Base-by-base conservation (phyloP, 306 rosid species). In the Castanospermum australe region DNA sequence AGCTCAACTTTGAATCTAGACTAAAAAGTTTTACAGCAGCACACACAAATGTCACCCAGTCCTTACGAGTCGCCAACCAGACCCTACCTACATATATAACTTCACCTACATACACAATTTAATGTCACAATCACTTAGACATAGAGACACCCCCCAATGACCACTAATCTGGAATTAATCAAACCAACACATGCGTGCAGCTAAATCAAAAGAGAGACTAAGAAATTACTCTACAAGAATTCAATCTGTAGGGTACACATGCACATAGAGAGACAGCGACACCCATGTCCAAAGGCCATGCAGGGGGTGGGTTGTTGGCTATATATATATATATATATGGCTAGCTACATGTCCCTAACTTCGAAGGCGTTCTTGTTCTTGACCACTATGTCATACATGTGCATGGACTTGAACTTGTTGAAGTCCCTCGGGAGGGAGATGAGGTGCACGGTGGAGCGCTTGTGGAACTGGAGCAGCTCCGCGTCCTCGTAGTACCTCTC, bases 351-450 rank as follows among this genome's bases (percentile, higher is more conserved):
- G 73, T 96, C 99, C 45, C 90, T 83, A 51, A 96, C 98, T 85
- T 96, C 88, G 24, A 96, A 96, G 67, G 74, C 24, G 86, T 89
- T 84, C 25, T 88, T 93, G 80, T 96, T 96, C 80, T 96, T 96
- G 51, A 96, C 98, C 22, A 96, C 99, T 50, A 96, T 90, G 79
- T 96, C 99, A 35, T 78, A 96, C 99, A 96, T 96, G 83, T 93
- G 98, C 92, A 93, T 88, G 89, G 96, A 83, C 87, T 86, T 96
- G 86, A 96, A 87, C 81, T 48, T 88, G 85, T 30, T 77, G 84
- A 96, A 96, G 41, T 96, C 99, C 50, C 72, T 80, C 0, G 98
- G 99, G 12, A 96, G 96, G 7, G 99, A 93, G 81, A 96, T 93
- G 35, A 96, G 94, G 72, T 93, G 92, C 8, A 90, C 89, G 5